A percentile compares a stretch with the other conserved stretches of the same genome.
These are phyloP conservation scores for Crithidia expoeki DNA, from an alignment of 208 protist species.

Conservation along the genomic window DNA sequence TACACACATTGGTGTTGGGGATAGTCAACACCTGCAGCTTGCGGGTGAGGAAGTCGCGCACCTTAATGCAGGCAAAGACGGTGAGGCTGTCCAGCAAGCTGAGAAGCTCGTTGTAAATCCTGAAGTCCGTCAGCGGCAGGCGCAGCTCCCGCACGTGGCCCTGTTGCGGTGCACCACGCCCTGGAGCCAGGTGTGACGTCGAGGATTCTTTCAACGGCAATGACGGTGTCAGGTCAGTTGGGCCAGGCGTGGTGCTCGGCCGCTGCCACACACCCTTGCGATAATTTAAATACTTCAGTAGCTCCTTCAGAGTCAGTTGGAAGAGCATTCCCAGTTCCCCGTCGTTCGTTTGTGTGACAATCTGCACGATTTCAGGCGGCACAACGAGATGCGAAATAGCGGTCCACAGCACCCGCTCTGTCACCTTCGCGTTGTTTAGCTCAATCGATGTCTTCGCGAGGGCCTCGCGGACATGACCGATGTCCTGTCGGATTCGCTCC, in stretches of 20 bases:
- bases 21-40: slow-evolving; percentile 67
- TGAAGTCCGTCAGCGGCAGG: slow-evolving; percentile 49
- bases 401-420: slow-evolving; percentile 64
- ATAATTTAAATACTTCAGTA: slow-evolving; percentile 70
- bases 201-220: not conserved
- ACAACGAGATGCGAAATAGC: slow-evolving; percentile 66
- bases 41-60: slow-evolving; percentile 67
- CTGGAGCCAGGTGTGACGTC: not conserved
- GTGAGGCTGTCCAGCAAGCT: slow-evolving; percentile 70
- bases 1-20: slow-evolving; percentile 83
- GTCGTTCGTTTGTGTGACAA: slow-evolving; percentile 70
- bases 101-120: slow-evolving; percentile 64
- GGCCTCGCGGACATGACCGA: slow-evolving; percentile 73
- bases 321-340: slow-evolving; percentile 80
- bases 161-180: not conserved
- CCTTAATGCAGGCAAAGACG: slow-evolving; percentile 78
- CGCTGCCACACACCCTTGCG: slow-evolving; percentile 49
- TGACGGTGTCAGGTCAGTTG: not conserved
- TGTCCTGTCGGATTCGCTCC: slow-evolving; percentile 63
- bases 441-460: slow-evolving; percentile 51
- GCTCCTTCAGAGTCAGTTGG: slow-evolving; percentile 47
- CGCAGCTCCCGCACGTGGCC: slow-evolving; percentile 34
- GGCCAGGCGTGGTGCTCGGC: not conserved
- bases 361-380: slow-evolving; percentile 79
- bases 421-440: slow-evolving; percentile 48